Evolutionary conservation across 257 asterid genomes (phyloP).

Genomic region (Scutellaria galericulata): DNA sequence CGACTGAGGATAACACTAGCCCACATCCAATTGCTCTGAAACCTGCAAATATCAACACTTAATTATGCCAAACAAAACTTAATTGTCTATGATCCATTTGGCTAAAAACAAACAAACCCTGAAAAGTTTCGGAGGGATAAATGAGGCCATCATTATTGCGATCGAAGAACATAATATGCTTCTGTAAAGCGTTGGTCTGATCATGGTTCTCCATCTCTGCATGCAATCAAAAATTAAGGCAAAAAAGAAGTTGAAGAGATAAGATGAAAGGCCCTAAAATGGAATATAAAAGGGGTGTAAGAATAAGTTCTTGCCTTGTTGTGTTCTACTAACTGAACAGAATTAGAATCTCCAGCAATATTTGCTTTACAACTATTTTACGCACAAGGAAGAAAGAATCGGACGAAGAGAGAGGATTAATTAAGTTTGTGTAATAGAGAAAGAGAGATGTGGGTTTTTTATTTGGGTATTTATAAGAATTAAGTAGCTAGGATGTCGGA

Average conservation of each 20-base stretch:
- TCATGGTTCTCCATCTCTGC: slow-evolving; percentile 51
- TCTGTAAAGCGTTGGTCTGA: slow-evolving; percentile 53
- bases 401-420: not conserved
- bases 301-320: slow-evolving; percentile 27
- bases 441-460: not conserved
- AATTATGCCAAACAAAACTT: not conserved
- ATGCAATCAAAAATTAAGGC: not conserved
- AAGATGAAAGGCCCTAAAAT: not conserved
- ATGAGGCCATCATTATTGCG: slow-evolving; percentile 71
- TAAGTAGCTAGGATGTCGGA: not conserved
- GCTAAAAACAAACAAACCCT: slow-evolving; percentile 43
- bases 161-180: slow-evolving; percentile 83
- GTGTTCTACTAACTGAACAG: slow-evolving; percentile 14
- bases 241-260: not conserved
- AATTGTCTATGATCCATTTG: too few relatives aligned
- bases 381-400: not conserved
- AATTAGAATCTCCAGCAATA: slow-evolving; percentile 39
- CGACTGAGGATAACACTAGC: slow-evolving; percentile 50
- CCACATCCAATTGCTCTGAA: slow-evolving; percentile 81
- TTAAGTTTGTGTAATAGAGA: not conserved
- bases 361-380: slow-evolving; percentile 21
- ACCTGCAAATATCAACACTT: slow-evolving; percentile 44
- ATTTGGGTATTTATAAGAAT: slow-evolving; percentile 16
- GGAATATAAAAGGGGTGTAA: not conserved
- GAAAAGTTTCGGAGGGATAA: slow-evolving; percentile 78